phyloP scores from a whole-genome alignment of 2,329 filamentous ascomycete genomes.

The Pseudogymnoascus sp. region DNA sequence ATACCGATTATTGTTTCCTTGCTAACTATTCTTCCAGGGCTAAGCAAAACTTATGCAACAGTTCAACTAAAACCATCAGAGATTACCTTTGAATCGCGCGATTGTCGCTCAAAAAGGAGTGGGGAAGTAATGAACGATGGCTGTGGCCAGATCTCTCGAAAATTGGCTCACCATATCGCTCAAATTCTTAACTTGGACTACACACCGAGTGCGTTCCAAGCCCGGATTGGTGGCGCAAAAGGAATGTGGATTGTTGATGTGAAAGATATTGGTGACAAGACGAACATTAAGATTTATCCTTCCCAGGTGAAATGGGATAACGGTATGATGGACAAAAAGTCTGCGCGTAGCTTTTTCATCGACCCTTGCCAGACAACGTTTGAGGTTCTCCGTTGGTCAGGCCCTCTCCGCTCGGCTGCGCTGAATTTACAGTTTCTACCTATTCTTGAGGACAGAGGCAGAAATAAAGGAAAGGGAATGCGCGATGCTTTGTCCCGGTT shows the following conservation, averaged over 20 bases:
- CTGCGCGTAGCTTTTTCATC: conserved; percentile 20
- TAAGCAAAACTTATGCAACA: conserved; percentile 37
- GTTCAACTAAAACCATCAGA: conserved; percentile 41
- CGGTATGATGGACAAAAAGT: conserved; percentile 33
- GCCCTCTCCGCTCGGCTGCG: conserved; percentile 40
- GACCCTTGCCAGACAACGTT: conserved; percentile 51
- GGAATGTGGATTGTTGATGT: conserved; percentile 64
- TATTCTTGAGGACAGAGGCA: conserved; percentile 53
- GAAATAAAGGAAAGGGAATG: conserved; percentile 36
- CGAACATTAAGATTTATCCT: conserved; percentile 57
- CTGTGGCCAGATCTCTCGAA: conserved; percentile 55
- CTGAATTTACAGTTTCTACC: conserved; percentile 63
- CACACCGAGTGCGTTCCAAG: conserved; percentile 60
- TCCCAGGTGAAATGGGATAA: conserved; percentile 64
- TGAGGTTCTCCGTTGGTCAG: conserved; percentile 48
- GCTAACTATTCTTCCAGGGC: conserved; percentile 9
- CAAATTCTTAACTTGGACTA: conserved; percentile 41
- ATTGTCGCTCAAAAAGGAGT: conserved; percentile 33
- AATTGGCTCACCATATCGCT: conserved; percentile 46
- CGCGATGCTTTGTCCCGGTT: conserved; percentile 39
- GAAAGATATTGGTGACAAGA: conserved; percentile 36
- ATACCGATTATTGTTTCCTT: background rate
- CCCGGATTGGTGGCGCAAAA: conserved; percentile 63
- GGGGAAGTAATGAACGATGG: conserved; percentile 56
- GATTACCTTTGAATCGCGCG: conserved; percentile 33